Percentiles rank a stretch among this genome's conserved stretches.
phyloP scores from a whole-genome alignment of 2,329 filamentous ascomycete species.

The Neopestalotiopsis rosae region DNA sequence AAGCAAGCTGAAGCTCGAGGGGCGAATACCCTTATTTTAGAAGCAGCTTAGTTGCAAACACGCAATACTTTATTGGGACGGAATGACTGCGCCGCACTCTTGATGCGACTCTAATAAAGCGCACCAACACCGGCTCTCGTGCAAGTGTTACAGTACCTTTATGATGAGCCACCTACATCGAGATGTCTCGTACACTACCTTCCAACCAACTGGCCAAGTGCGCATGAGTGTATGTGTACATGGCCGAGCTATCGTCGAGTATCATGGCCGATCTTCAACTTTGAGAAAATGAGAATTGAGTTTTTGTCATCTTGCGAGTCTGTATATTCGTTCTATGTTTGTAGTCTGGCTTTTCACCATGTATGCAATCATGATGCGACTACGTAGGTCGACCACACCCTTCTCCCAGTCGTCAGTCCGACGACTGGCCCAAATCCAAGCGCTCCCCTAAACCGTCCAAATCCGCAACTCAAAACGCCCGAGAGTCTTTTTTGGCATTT shows the following conservation, averaged over 20 bases:
- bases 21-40: constrained; percentile 1
- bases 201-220: no score
- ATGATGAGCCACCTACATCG: not conserved
- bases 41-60: constrained; percentile 13
- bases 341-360: constrained; percentile 2
- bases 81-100: constrained; percentile 11
- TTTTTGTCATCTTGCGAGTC: constrained; percentile 3
- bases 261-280: no score
- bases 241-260: no score
- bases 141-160: not conserved
- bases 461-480: constrained; percentile 7
- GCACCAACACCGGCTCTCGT: not conserved
- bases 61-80: constrained; percentile 9
- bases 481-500: not conserved
- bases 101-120: not conserved
- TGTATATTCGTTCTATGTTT: constrained; percentile 16
- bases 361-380: not conserved
- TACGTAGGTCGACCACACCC: not conserved
- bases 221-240: no score
- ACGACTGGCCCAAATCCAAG: not conserved
- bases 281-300: no score
- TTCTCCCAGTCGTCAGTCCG: not conserved
- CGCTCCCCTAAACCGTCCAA: not conserved
- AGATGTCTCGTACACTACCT: no score
- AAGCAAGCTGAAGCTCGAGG: not conserved